Base-by-base conservation (phyloP, 306 rosid species). In the Medicago arabica region DNA sequence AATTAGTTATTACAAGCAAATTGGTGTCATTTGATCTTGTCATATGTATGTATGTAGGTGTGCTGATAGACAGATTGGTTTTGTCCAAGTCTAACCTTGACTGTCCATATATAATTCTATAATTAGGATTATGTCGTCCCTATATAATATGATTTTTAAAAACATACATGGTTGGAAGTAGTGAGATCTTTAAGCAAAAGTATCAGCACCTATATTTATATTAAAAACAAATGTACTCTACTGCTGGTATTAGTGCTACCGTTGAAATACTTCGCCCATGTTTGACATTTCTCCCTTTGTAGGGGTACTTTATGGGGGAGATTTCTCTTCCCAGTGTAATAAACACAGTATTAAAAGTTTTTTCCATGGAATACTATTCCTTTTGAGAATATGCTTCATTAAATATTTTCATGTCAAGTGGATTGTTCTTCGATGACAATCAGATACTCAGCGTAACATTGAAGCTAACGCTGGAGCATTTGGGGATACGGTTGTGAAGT, bases 391-490 rank as follows among this genome's bases (percentile, higher is more conserved):
- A 57, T 60, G 31, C 60, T 19, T 74, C 64, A 80, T 72, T 51
- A 50, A 60, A 75, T 76, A 65, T 66, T 63, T 75, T 70, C 55
- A 43, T 76, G 66, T 72, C 64, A 38, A 72, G 58, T 71, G 49
- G 60, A 23, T 72, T 82, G 82, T 60, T 57, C 64, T 50, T 77
- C 76, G 79, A 67, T 78, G 77, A 83, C 83, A 73, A 81, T 81
- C 83, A 94, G 98, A 94, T 88, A 90, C 89, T 78, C 95, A 90
- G 87, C 88, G 58, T 71, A 94, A 90, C 78, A 84, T 88, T 80
- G 88, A 92, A 72, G 85, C 83, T 77, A 91, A 94, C 86, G 64
- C 79, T 61, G 76, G 84, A 80, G 83, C 89, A 85, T 94, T 94
- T 88, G 96, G 96, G 72, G 86, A 75, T 54, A 94, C 98, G 50